Evolutionary conservation across 805 yeast species (phyloP).

Genomic region (Brettanomyces custersianus): DNA sequence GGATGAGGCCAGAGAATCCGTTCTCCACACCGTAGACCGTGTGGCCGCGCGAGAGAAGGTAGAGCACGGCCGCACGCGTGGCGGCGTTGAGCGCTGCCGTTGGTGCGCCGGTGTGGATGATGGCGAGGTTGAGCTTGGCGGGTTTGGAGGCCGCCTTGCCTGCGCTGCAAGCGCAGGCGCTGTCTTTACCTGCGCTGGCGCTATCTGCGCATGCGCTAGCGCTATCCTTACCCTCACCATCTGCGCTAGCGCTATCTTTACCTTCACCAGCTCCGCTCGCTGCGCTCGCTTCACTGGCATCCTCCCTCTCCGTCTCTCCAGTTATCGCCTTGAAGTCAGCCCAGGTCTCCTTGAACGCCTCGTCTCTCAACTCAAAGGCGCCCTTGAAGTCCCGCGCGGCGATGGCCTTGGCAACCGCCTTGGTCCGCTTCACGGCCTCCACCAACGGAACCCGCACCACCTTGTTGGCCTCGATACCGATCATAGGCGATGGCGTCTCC

Average conservation of each 20-base stretch:
- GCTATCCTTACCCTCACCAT: conserved; percentile 54
- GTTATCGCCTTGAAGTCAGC: conserved; percentile 65
- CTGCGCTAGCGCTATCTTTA: conserved; percentile 50
- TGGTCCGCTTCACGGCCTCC: conserved; percentile 65
- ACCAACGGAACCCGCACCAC: conserved; percentile 59
- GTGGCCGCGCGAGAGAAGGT: conserved; percentile 87
- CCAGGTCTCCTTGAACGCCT: conserved; percentile 68
- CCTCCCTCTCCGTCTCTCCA: conserved; percentile 55
- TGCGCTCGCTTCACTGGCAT: conserved; percentile 48
- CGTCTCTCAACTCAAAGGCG: conserved; percentile 65
- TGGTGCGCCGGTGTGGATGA: conserved; percentile 93
- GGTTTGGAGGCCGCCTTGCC: too few species aligned
- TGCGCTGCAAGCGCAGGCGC: too few species aligned
- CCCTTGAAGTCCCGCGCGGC: conserved; percentile 54
- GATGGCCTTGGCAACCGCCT: conserved; percentile 65
- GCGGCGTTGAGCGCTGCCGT: conserved; percentile 96
- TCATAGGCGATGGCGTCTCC: conserved; percentile 71
- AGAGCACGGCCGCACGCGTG: conserved; percentile 80
- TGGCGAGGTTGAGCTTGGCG: conserved; percentile 71
- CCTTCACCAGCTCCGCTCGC: conserved; percentile 26
- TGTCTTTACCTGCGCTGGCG: too few species aligned
- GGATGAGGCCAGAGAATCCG: conserved; percentile 85
- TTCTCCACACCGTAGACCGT: conserved; percentile 83
- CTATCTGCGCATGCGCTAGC: too few species aligned
- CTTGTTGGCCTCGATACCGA: conserved; percentile 63